Base-by-base conservation (phyloP, 805 yeast genomes). In the Wickerhamiella shivajii region DNA sequence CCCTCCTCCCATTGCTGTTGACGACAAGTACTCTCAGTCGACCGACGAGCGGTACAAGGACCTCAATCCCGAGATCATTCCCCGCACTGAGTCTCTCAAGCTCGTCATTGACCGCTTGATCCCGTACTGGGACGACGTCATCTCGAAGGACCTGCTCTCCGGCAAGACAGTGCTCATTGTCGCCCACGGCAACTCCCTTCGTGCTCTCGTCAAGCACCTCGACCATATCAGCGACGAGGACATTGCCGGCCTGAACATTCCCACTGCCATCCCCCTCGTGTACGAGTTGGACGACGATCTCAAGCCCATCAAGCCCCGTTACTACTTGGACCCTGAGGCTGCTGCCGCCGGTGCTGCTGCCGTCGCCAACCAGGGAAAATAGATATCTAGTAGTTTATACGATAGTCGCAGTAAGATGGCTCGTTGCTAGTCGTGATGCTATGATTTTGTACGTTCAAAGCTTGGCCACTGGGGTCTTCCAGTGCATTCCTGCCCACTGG, bases 311-410 rank as follows among this genome's bases (percentile, higher is more conserved):
- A 84, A 84, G 75, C 78, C 83, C 49, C 74, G 92, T 51, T 83
- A 85, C 73, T 85, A 85, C 76, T 77, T 85, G 64, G 97, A 85
- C 67, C 97, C 97, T 54, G 96, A 83, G 68, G 97, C 96, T 55
- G 97, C 97, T 55, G 94, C 85, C 45, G 95, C 95, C 37, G 97
- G 97, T 71, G 97, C 96, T 47, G 96, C 96, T 56, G 95, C 95
- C 41, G 97, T 85, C 51, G 97, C 96, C 52, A 81, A 81, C 52
- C 97, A 85, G 69, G 97, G 97, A 41, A 47, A 47, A 27, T 39
- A 39, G 14, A 3, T 23, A 8, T 11, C n/a, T 22, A 22, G 24
- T n/a, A n/a, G n/a, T n/a, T n/a, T n/a, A n/a, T n/a, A n/a, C n/a
- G n/a, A n/a, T n/a, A n/a, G n/a, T n/a, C n/a, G n/a, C n/a, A n/a